These are phyloP conservation scores for Moricandia moricandioides DNA, from an alignment of 345 rosid genomes.

Conservation along the genomic window DNA sequence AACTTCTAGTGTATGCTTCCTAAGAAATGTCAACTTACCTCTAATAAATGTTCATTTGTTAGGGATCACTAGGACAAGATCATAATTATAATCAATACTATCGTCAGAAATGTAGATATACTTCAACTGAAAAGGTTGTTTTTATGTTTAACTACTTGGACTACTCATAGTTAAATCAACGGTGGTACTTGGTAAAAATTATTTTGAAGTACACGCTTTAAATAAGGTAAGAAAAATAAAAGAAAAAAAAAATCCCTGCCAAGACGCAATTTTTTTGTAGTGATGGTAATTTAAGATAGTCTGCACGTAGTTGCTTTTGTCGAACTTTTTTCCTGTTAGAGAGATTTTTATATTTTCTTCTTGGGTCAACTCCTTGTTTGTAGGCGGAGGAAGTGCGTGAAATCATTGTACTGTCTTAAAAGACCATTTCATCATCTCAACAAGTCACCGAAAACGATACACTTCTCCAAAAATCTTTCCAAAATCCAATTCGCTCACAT, in stretches of 20 bases:
- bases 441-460: not conserved
- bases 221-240: not conserved
- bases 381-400: not conserved
- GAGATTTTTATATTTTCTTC: not conserved
- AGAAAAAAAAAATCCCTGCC: not conserved
- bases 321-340: not conserved
- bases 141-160: not conserved
- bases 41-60: too few relatives aligned
- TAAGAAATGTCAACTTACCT: too few relatives aligned
- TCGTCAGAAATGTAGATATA: too few relatives aligned
- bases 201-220: not conserved
- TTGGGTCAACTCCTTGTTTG: slow-evolving; percentile 8
- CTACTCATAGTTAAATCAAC: not conserved
- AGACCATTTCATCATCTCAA: not conserved
- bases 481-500: not conserved
- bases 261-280: not conserved
- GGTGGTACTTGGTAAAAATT: not conserved
- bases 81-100: too few relatives aligned
- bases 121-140: not conserved
- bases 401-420: not conserved
- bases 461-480: slow-evolving; percentile 18
- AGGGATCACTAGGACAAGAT: not conserved
- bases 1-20: too few relatives aligned
- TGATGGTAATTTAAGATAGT: not conserved
- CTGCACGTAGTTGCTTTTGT: not conserved